Evolutionary conservation across 2,329 filamentous ascomycete species (phyloP), one percentile per base, ranked within the genome.

Genomic region (Aspergillus nomiae): DNA sequence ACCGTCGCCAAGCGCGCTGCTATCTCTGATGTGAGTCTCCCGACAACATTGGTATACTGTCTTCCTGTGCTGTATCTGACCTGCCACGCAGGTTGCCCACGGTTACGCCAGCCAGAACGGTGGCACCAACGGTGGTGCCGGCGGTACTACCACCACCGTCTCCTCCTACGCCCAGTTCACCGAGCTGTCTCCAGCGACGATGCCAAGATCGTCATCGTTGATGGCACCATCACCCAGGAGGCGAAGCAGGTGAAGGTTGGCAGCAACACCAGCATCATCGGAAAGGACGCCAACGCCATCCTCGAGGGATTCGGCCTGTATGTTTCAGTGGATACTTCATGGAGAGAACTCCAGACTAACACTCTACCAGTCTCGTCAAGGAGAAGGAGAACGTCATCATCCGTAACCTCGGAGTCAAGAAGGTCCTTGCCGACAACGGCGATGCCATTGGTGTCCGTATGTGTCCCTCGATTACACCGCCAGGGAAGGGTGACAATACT

Each of bases 371-470:
- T 30, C 75, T 88, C 59, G 82, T 83, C 65, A 80, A 89, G 75
- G 82, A 83, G 67, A 77, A 80, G 43, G 78, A 75, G 61, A 89
- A 89, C 72, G 85, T 89, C 63, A 89, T 89, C 66, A 74, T 90
- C 66, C 83, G 86, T 41, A 90, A 90, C 81, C 72, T 90, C 64
- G 83, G 82, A 64, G 86, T 89, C 68, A 76, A 82, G 64, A 84
- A 86, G 71, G 85, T 88, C 36, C 72, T 81, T 16, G 87, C 87
- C 11, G 73, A 76, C 30, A 82, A 84, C 65, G 87, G 87, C 24
- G 87, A 89, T 68, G 85, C 84, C 62, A 84, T 90, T 67, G 84
- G 82, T 65, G 85, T 89, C 63, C 84, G 89, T 74, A 60, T 62
- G 70, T 74, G 32, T n/a, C 16, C 26, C 51, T 46, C 24, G 2